Evolutionary conservation across 108 stramenopile species (phyloP).

Genomic region (Pinguiococcus pyrenoidosus): DNA sequence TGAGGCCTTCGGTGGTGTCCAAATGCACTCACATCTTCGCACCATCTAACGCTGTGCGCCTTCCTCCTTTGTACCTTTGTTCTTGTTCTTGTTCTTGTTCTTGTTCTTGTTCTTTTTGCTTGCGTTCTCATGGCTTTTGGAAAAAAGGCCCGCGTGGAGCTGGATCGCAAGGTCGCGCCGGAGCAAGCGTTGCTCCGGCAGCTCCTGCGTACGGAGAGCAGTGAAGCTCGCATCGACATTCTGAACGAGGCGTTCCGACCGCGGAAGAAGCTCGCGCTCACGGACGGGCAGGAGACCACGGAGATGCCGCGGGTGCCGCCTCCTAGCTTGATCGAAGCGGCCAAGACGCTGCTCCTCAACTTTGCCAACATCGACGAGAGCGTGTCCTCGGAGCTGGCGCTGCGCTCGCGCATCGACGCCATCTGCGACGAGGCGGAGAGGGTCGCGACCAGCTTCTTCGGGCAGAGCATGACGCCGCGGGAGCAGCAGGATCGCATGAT

Average conservation of each 20-base stretch:
- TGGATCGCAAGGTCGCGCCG: conserved; percentile 11
- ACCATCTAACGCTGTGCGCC: too few relatives aligned
- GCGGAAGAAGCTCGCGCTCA: conserved; percentile 6
- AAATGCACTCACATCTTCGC: too few relatives aligned
- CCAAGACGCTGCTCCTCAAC: conserved; percentile 7
- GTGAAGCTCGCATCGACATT: conserved; percentile 1
- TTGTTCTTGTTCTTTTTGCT: too few relatives aligned
- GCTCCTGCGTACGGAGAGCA: conserved; percentile 1
- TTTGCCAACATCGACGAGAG: conserved; percentile 18
- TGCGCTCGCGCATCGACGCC: conserved; percentile 9
- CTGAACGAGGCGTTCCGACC: conserved; percentile 17
- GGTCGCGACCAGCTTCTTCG: conserved; percentile 3
- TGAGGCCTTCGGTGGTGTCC: too few relatives aligned
- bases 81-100: too few relatives aligned
- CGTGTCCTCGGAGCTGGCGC: conserved; percentile 7
- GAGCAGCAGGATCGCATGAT: neutral
- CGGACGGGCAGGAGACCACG: conserved; percentile 4
- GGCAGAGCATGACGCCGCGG: neutral
- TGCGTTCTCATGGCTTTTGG: too few relatives aligned
- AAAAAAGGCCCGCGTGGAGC: neutral
- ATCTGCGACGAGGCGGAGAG: conserved; percentile 18
- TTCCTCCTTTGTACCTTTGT: too few relatives aligned
- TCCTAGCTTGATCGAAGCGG: conserved; percentile 15
- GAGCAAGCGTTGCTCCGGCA: conserved; percentile 13
- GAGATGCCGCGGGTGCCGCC: conserved; percentile 12